Evolutionary conservation across 768 basidiomycete species (phyloP), one percentile per base, ranked within the genome.

Genomic region (Russula foetens): DNA sequence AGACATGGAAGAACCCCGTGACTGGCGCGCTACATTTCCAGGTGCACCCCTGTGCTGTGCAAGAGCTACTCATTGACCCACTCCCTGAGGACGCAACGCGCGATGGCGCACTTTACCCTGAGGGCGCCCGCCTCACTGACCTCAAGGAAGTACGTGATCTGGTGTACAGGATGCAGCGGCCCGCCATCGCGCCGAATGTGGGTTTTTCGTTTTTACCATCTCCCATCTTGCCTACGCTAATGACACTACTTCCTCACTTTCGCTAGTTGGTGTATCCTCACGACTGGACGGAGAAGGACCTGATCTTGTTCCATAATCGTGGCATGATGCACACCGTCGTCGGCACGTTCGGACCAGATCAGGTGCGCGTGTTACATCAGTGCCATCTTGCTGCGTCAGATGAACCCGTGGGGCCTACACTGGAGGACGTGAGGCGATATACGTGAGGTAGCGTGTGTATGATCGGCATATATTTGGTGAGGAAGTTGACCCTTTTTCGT

Each of bases 261-360:
- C 2, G 35, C 4, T 65, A 88, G 82, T 77, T 90, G 28, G 84
- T 96, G 33, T 96, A 95, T 71, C 86, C 91, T 0, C 92, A 94
- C 67, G 89, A 94, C 67, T 95, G 93, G 92, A 80, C 59, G 38
- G 82, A 83, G 68, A 82, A 83, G 38, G 90, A 92, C 66, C 77
- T 94, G n/a, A 83, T 91, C 4, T 70, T 95, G 31, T 93, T 95
- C 81, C 88, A 93, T 71, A 93, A 94, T 73, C 81, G 90, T 9
- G 90, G 90, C 12, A 77, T 90, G 11, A 72, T 92, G 44, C 92
- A 93, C 68, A 80, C 85, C 6, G 90, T 93, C 66, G 85, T 87
- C 17, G 87, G 86, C 26, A 82, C 86, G 19, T 91, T 94, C 71
- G 77, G 71, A 58, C 75, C 77, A 31, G 82, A 84, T 43, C 78